Base-by-base conservation (phyloP, 768 basidiomycete genomes). In the Inosperma sp. region DNA sequence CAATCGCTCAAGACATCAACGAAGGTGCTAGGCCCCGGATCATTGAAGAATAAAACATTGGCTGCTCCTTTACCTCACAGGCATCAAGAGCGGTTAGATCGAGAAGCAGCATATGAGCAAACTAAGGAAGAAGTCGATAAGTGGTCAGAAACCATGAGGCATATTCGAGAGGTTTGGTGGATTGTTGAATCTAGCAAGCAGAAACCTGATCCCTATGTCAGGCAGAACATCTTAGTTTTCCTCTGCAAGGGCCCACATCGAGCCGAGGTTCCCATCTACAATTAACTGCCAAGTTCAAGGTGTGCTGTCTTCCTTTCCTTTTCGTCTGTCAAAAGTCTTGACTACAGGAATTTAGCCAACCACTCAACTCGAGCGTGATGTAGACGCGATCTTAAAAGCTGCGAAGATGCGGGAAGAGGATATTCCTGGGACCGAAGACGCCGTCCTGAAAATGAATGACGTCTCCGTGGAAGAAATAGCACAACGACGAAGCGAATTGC, bases 31-130 rank as follows among this genome's bases (percentile, higher is more conserved):
- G 72, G 73, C 2, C 66, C 75, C 1, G 75, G 77, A 0, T 72
- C 74, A 2, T 74, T 74, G 40, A 79, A 76, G 51, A 65, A 67
- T 29, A 85, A 84, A 60, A 73, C 86, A 0, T 74, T 95, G 5
- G 70, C 90, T 4, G 91, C 90, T 0, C 95, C 95, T 0, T 72
- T 99, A 0, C 92, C 92, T 7, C 83, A 85, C 17, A 80, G 93
- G 26, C 80, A 85, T 0, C 90, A 96, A 64, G 93, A 96, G 54
- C 84, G 88, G 36, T 71, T 97, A 1, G 92, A 96, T 58, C 84
- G 95, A 42, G 84, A 93, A 63, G 95, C 93, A 7, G 95, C 95
- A 0, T 96, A 95, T 63, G 93, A 93, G 60, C 80, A 88, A 67
- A 97, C 94, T 4, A 92, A 90, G 63, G 78, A 81, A 55, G 94